Evolutionary conservation across 768 basidiomycete species (phyloP), one percentile per base, ranked within the genome.

Genomic region (Tricholoma furcatifolium): DNA sequence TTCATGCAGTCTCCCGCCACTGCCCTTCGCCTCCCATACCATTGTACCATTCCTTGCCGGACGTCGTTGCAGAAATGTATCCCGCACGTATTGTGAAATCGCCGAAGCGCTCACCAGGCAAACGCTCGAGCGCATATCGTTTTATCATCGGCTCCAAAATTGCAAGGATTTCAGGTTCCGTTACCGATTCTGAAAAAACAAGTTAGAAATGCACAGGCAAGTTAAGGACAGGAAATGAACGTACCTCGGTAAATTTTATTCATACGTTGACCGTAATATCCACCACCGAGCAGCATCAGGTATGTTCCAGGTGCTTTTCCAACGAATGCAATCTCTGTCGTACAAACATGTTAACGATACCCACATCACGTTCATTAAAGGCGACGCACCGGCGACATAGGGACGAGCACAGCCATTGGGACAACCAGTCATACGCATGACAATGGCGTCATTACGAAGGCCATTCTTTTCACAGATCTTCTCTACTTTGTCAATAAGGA

Each of bases 361-460:
- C 41, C 45, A 43, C 15, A 34, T 9, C 12, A 18, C 20, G 14
- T 32, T 38, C 14, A 4, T 23, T 21, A 30, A 34, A 31, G 39
- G 4, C 21, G 32, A 62, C 65, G 9, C 40, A 86, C 89, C 89
- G 43, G 91, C 96, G 41, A 95, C 74, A 69, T 96, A 98, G 34
- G 93, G 96, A 53, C 95, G 80, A 2, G 95, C 91, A 67, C 94
- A 94, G 34, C 92, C 93, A 62, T 93, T 94, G 2, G 92, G 92
- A 60, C 95, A 98, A 45, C 96, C 96, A 14, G 95, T 98, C 95
- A 98, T 98, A 48, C 96, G 83, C 96, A 99, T 98, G 55, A 98
- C 84, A 59, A 98, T 96, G 2, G 89, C 85, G 70, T 99, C 96
- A 66, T 97, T 87, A 42, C 96, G 80, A 38, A 98, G 75, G 17